These are phyloP conservation scores for Fusarium sp. DNA, from an alignment of 2,329 filamentous ascomycete species.

Conservation along the genomic window DNA sequence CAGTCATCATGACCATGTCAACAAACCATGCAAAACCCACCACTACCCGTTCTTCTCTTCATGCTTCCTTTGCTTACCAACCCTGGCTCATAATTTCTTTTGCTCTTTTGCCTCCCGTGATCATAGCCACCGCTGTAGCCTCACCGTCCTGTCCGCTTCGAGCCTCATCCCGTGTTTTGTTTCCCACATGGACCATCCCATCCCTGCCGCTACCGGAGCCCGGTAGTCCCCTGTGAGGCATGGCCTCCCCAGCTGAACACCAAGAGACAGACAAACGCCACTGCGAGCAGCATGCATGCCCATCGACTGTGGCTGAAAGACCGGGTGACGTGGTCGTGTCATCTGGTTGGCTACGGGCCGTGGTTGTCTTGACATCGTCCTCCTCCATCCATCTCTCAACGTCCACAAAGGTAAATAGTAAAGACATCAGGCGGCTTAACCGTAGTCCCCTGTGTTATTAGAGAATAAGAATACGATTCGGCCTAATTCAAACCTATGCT, in stretches of 20 bases:
- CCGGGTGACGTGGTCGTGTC: neutral
- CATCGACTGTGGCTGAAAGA: constrained; percentile 3
- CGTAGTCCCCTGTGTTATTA: neutral
- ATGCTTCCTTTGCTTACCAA: neutral
- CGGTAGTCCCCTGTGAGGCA: neutral
- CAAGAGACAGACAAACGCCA: constrained; percentile 8
- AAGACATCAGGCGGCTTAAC: neutral
- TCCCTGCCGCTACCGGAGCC: neutral
- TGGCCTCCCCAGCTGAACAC: neutral
- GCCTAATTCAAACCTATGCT: neutral
- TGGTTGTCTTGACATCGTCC: neutral
- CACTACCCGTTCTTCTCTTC: neutral
- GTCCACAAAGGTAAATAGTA: neutral
- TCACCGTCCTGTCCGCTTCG: constrained; percentile 7
- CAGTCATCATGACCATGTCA: constrained; percentile 30
- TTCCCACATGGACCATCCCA: neutral
- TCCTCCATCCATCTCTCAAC: neutral
- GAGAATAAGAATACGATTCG: neutral
- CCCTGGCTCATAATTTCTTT: neutral
- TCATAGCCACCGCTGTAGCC: neutral
- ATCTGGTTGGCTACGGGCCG: neutral
- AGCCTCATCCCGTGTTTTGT: neutral
- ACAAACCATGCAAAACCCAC: constrained; percentile 19
- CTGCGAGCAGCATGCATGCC: constrained; percentile 8
- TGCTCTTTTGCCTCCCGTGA: neutral